A percentile compares a stretch with the other conserved stretches of the same genome.
Evolutionary conservation across 805 yeast genomes (phyloP).

Genomic region (Cyberlindnera petersonii): DNA sequence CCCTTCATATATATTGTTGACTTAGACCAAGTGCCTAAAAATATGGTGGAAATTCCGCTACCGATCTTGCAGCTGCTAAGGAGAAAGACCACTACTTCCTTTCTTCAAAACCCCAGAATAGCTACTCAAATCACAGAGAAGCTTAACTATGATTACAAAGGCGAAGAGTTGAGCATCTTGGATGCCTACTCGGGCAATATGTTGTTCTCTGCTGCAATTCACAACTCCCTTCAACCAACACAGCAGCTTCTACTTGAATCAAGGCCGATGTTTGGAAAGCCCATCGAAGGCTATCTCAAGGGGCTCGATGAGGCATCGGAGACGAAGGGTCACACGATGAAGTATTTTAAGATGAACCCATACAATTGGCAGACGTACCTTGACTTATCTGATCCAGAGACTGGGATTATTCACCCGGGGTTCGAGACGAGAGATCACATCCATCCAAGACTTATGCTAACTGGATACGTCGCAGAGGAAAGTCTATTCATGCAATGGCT

Average conservation of each 20-base stretch:
- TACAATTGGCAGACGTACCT: conserved; percentile 64
- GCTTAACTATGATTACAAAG: conserved; percentile 36
- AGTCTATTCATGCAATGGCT: conserved; percentile 72
- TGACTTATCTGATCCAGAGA: conserved; percentile 39
- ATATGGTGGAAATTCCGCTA: conserved; percentile 9
- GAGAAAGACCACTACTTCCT: conserved; percentile 12
- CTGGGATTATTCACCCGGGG: conserved; percentile 40
- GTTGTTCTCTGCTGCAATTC: conserved; percentile 57
- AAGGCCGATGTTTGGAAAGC: conserved; percentile 31
- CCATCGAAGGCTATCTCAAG: conserved; percentile 10
- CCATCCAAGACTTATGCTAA: conserved; percentile 51
- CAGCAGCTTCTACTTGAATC: conserved; percentile 63
- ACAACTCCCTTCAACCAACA: conserved; percentile 55
- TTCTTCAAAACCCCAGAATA: conserved; percentile 8
- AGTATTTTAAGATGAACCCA: conserved; percentile 45
- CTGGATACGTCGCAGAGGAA: conserved; percentile 63
- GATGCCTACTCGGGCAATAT: conserved; percentile 62
- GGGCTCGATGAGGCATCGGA: not conserved
- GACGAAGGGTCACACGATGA: conserved; percentile 20
- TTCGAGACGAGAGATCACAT: conserved; percentile 36
- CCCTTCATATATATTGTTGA: not conserved
- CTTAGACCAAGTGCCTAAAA: not conserved
- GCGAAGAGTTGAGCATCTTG: conserved; percentile 43
- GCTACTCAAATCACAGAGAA: conserved; percentile 41
- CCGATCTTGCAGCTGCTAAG: conserved; percentile 3